Conservation (phyloP, 2,329 filamentous ascomycete genomes). For the Exutisphaerella laricina region DNA sequence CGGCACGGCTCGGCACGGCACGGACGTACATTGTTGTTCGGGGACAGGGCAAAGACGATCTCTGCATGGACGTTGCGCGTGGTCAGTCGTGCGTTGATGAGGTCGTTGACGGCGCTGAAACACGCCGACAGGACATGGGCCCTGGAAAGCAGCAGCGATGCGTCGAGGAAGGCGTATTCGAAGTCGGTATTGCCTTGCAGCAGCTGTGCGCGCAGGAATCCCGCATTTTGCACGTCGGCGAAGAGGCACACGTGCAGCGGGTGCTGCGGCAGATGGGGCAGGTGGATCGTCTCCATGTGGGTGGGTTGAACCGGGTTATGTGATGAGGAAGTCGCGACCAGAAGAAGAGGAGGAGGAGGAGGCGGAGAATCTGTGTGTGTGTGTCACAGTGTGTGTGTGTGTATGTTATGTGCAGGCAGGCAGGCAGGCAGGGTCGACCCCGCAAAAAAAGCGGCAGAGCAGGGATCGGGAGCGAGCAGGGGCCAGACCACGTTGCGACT, state of each 20-base stretch:
- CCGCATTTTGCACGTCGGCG: constrained; percentile 67
- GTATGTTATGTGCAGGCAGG: too few species aligned
- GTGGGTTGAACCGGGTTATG: not conserved
- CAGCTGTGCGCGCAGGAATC: constrained; percentile 74
- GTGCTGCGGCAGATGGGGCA: constrained; percentile 71
- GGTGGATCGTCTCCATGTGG: constrained; percentile 57
- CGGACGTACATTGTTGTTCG: constrained; percentile 75
- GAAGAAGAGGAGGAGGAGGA: not conserved
- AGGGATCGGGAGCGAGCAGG: too few species aligned
- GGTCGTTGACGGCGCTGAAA: constrained; percentile 68
- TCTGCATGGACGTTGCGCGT: constrained; percentile 87
- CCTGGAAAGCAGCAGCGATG: constrained; percentile 66
- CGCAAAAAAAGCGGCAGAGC: too few species aligned
- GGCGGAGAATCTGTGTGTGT: not conserved
- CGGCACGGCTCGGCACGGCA: not conserved
- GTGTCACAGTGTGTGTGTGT: not conserved
- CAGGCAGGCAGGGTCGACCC: too few species aligned
- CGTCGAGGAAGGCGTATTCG: constrained; percentile 92
- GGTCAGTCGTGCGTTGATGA: constrained; percentile 57
- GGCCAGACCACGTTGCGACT: too few species aligned
- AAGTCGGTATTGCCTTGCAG: constrained; percentile 77
- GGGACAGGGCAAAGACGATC: constrained; percentile 71
- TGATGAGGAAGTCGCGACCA: too few species aligned
- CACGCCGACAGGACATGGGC: constrained; percentile 68
- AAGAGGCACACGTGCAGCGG: constrained; percentile 71